A percentile compares a stretch with the other conserved stretches of the same genome.
Conservation (phyloP, 2,329 filamentous ascomycete genomes). For the Cercospora canescens region DNA sequence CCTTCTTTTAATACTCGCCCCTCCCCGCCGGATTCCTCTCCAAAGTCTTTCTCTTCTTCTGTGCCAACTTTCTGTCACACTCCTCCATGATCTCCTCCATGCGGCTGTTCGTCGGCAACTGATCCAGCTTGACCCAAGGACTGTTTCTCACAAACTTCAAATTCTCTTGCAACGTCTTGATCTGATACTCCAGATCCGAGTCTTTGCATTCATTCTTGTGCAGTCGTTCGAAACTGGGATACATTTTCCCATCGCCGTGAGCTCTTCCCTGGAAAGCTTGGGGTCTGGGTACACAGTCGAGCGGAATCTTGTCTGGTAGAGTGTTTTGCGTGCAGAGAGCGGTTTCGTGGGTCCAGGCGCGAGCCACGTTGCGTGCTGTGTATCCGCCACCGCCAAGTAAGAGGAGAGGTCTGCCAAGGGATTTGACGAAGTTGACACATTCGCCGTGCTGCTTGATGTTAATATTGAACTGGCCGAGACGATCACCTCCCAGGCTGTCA, state of each 20-base stretch:
- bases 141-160: conserved; percentile 80
- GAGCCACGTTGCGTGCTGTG: conserved; percentile 92
- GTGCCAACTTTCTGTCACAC: conserved; percentile 62
- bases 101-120: conserved; percentile 70
- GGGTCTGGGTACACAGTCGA: conserved; percentile 75
- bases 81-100: conserved; percentile 64
- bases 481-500: conserved; percentile 89
- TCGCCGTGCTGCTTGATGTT: conserved; percentile 92
- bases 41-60: conserved; percentile 43
- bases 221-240: conserved; percentile 77
- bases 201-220: conserved; percentile 68
- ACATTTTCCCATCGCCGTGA: conserved; percentile 68
- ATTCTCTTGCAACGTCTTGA: conserved; percentile 58
- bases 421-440: conserved; percentile 88
- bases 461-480: conserved; percentile 92
- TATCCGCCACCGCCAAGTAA: conserved; percentile 95
- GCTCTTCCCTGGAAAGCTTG: conserved; percentile 81
- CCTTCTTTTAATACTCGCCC: conserved; percentile 35
- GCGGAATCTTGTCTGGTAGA: conserved; percentile 71
- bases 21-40: conserved; percentile 49
- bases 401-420: conserved; percentile 75
- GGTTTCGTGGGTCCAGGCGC: conserved; percentile 96
- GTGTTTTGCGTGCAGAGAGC: conserved; percentile 78
- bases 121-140: conserved; percentile 82
- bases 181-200: conserved; percentile 66